Evolutionary conservation across 306 rosid genomes (phyloP).

Genomic region (Herpetospermum pedunculosum): DNA sequence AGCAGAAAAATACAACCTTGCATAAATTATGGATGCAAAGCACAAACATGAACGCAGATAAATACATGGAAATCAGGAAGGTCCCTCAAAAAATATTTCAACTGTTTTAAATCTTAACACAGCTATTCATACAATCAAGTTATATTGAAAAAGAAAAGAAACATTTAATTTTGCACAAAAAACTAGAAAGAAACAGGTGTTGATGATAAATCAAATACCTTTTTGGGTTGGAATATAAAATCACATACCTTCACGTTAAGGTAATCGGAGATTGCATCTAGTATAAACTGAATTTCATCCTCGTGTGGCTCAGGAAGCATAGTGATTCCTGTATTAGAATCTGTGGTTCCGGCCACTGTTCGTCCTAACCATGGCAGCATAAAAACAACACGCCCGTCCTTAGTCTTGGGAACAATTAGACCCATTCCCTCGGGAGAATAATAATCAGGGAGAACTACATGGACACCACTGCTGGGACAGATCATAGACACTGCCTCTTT

Average conservation of each 20-base stretch:
- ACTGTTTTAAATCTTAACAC: not conserved
- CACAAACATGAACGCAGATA: not conserved
- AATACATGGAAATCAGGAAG: not conserved
- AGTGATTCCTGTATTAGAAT: conserved; percentile 73
- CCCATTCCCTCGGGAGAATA: conserved; percentile 99
- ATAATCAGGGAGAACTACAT: conserved; percentile 90
- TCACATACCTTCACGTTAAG: conserved; percentile 81
- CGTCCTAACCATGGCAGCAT: conserved; percentile 99
- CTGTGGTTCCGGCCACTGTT: conserved; percentile 97
- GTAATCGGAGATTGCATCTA: conserved; percentile 91
- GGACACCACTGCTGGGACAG: conserved; percentile 97
- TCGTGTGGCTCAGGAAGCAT: conserved; percentile 95
- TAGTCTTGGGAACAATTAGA: conserved; percentile 92
- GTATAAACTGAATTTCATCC: conserved; percentile 86
- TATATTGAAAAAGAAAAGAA: too few species aligned
- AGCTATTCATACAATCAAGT: not conserved
- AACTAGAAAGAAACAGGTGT: not conserved
- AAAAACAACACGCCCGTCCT: conserved; percentile 95
- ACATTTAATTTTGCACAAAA: not conserved
- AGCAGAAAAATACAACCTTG: not conserved
- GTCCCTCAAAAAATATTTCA: not conserved
- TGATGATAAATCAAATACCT: not conserved
- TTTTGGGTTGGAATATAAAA: not conserved
- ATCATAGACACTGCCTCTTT: conserved; percentile 55
- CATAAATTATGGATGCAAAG: not conserved